These are phyloP conservation scores for Tetrastigma voinierianum DNA, from an alignment of 164 flowering plant species.

Conservation along the genomic window DNA sequence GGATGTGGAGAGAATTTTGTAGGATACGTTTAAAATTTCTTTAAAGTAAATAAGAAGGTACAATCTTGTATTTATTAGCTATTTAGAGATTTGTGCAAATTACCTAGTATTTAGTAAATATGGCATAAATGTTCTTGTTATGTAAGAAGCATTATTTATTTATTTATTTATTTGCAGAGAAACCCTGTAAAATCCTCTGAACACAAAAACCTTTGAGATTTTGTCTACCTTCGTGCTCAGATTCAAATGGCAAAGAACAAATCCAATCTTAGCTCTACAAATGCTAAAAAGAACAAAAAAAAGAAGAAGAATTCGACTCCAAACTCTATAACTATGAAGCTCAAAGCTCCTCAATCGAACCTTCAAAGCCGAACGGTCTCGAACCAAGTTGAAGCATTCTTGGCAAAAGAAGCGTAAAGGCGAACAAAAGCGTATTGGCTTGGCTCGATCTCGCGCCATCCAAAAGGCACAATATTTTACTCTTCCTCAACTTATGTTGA, in stretches of 20 bases:
- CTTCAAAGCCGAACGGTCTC: slow-evolving; percentile 93
- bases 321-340: slow-evolving; percentile 54
- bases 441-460: slow-evolving; percentile 71
- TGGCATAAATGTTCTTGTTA: no score
- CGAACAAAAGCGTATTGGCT: slow-evolving; percentile 79
- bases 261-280: slow-evolving; percentile 1
- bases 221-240: not conserved
- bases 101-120: no score
- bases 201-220: no score
- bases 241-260: slow-evolving; percentile 40
- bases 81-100: no score
- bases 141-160: no score
- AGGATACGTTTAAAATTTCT: no score
- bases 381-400: slow-evolving; percentile 79
- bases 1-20: no score
- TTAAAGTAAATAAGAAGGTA: no score
- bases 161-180: no score
- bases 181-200: no score
- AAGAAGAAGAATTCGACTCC: slow-evolving; percentile 45
- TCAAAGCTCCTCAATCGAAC: slow-evolving; percentile 41
- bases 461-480: slow-evolving; percentile 47
- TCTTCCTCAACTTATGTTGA: not conserved
- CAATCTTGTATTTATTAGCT: no score
- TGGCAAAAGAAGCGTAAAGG: slow-evolving; percentile 94
- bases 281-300: slow-evolving; percentile 30